These are phyloP conservation scores for Hypomyces rosellus DNA, from an alignment of 2,329 filamentous ascomycete species.

Conservation along the genomic window DNA sequence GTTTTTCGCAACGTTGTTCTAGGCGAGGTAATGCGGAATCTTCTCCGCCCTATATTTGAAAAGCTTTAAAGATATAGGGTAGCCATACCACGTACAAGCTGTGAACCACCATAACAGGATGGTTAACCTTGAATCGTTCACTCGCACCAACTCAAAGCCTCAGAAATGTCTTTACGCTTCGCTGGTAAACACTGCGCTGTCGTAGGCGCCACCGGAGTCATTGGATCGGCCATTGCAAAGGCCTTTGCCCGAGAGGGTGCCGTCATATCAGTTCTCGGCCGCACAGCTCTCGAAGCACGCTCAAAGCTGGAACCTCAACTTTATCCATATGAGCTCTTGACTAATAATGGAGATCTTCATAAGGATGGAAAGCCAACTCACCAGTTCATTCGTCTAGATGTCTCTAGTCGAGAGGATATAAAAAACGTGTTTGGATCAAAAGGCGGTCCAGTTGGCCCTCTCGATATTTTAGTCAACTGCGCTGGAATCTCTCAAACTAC, in stretches of 20 bases:
- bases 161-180: conserved; percentile 28
- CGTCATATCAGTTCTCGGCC: conserved; percentile 54
- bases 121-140: too few species aligned
- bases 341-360: neutral
- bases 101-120: too few species aligned
- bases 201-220: conserved; percentile 65
- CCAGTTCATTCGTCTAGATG: conserved; percentile 30
- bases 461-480: conserved; percentile 68
- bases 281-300: conserved; percentile 41
- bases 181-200: conserved; percentile 51
- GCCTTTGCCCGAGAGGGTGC: conserved; percentile 60
- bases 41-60: too few species aligned
- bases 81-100: too few species aligned
- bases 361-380: conserved; percentile 20
- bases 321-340: conserved; percentile 17
- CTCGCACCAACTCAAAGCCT: too few species aligned
- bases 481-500: conserved; percentile 65
- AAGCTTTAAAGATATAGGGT: too few species aligned
- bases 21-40: too few species aligned
- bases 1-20: too few species aligned
- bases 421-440: conserved; percentile 23
- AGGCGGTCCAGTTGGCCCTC: conserved; percentile 22
- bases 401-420: conserved; percentile 22
- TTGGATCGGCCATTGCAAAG: conserved; percentile 61
- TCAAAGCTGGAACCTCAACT: conserved; percentile 32